Evolutionary conservation across 441 rosid genomes (phyloP), one percentile per base, ranked within the genome.

Genomic region (Codiaeum variegatum): DNA sequence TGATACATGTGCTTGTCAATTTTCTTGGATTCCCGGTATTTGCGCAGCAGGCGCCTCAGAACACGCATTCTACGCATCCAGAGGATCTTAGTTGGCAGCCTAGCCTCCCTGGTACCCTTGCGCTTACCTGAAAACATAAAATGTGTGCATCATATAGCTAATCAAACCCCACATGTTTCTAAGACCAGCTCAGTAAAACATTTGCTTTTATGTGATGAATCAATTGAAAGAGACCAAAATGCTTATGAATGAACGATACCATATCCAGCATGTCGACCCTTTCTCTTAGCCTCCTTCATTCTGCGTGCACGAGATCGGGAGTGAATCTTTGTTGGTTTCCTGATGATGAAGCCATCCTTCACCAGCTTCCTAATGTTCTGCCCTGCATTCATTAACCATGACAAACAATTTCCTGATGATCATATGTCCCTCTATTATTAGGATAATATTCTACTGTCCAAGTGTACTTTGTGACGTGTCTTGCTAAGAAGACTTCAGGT

Each of bases 271-370:
- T 93, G 98, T 6, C 98, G 91, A 0, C 97, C 98, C 87, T 90
- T 94, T 65, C 88, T 92, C 82, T 92, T 94, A 38, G 98, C 98
- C 74, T 85, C 89, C 75, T 88, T 92, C 92, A 90, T 82, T 0
- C 88, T 82, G 0, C 97, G 88, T 1, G 97, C 98, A 32, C 98
- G 92, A n/a, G 98, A 84, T 0, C 94, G 97, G 4, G 98, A 94
- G 76, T 94, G 98, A 62, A 94, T 94, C 87, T 94, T 92, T 0
- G 98, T 90, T 21, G 98, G 98, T 73, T 92, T 94, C 88, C 90
- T 87, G 77, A 94, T 94, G 77, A 92, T 85, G 76, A 92, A 94
- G 19, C 97, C 98, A 89, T 94, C 98, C 84, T 94, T 94, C 73
- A 94, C 97, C 62, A 94, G 83, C 79, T 92, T 94, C 88, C 98